Base-by-base conservation (phyloP, 2,329 filamentous ascomycete species). In the Hypoxylon sp. region DNA sequence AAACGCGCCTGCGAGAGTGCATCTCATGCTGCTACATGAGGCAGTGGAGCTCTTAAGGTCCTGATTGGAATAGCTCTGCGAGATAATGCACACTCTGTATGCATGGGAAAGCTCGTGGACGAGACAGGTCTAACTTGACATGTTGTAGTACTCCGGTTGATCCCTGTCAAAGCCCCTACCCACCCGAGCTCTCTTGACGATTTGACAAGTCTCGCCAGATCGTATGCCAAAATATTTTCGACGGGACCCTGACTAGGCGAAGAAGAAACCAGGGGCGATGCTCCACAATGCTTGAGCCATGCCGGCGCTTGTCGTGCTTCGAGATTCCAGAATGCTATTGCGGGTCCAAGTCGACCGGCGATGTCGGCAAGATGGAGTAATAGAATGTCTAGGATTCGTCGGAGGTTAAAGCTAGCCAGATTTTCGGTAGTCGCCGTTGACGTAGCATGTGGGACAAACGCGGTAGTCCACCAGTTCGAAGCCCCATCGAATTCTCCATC, bases 331-430 rank as follows among this genome's bases (percentile, higher is more conserved):
- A 69, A 69, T 55, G 31, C 17, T 37, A 64, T n/a, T 57, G 64
- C 66, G 69, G 69, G 66, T 49, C 66, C 25, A 46, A 13, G 22
- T 58, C 13, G 37, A 62, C 48, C 66, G 60, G 66, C 69, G 68
- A 72, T 68, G 64, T 72, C 71, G 68, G 71, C 61, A 64, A 25
- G 50, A 56, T 64, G 46, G 66, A 67, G 66, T 64, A 71, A 69
- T 69, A 30, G 35, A 64, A 56, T 37, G 35, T 10, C 27, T 57
- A 25, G 48, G 64, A 70, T 71, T 73, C 61, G 66, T 59, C 62
- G 33, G 42, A 46, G 57, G 22, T 51, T 22, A 31, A 44, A 30
- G 33, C 51, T 56, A 55, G 37, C 37, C 17, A 22, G 20, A 37
- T 33, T 49, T 17, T 59, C 59, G 59, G 63, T 57, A 20, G 40